Percentiles rank a stretch among this genome's conserved stretches.
Evolutionary conservation across 768 basidiomycete genomes (phyloP).

Genomic region (Russula sp.): DNA sequence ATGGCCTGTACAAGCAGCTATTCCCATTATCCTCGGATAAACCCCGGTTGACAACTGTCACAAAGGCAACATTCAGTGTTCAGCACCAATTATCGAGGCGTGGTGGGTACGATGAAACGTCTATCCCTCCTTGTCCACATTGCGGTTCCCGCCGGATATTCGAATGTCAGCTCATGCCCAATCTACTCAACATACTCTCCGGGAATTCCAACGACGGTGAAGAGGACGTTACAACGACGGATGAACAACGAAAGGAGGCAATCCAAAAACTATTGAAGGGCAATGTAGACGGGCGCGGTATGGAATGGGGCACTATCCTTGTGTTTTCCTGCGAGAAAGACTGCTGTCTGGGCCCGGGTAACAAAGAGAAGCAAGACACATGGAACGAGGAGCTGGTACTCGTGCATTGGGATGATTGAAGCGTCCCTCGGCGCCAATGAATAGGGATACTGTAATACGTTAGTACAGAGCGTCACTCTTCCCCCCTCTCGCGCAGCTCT

Average conservation of each 20-base stretch:
- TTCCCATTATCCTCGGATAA: slow-evolving; percentile 51
- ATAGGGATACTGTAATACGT: background rate
- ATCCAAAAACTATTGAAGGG: slow-evolving; percentile 52
- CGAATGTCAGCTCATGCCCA: slow-evolving; percentile 94
- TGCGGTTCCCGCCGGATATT: slow-evolving; percentile 71
- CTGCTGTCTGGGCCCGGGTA: slow-evolving; percentile 50
- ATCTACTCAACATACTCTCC: slow-evolving; percentile 74
- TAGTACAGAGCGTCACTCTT: background rate
- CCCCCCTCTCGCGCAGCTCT: background rate
- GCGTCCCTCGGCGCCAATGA: background rate
- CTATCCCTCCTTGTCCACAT: slow-evolving; percentile 56
- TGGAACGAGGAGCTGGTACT: slow-evolving; percentile 77
- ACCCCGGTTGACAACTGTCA: slow-evolving; percentile 44
- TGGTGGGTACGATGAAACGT: slow-evolving; percentile 47
- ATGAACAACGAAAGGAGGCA: slow-evolving; percentile 63
- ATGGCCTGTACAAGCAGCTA: slow-evolving; percentile 62
- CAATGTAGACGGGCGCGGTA: slow-evolving; percentile 46
- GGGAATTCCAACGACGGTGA: slow-evolving; percentile 26
- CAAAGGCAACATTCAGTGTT: slow-evolving; percentile 57
- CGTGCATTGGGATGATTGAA: slow-evolving; percentile 68
- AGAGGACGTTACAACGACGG: slow-evolving; percentile 37
- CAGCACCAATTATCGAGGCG: slow-evolving; percentile 38
- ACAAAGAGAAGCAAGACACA: slow-evolving; percentile 34
- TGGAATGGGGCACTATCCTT: slow-evolving; percentile 95
- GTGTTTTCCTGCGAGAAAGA: slow-evolving; percentile 84